These are phyloP conservation scores for Diaporthe destruens DNA, from an alignment of 2,329 filamentous ascomycete genomes.

Conservation along the genomic window DNA sequence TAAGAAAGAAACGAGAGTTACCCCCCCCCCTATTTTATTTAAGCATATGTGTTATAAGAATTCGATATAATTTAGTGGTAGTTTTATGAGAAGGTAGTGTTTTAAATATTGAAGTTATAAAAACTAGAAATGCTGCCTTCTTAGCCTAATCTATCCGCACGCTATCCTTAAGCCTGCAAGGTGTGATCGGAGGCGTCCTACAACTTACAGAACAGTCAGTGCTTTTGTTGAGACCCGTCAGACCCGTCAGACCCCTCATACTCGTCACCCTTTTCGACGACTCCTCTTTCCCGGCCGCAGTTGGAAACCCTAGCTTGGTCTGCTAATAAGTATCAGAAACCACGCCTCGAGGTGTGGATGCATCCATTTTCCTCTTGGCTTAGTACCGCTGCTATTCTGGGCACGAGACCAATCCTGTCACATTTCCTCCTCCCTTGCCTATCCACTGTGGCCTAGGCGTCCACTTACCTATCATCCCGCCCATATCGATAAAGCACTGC, in stretches of 20 bases:
- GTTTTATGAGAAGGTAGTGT: too few relatives aligned
- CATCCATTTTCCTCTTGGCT: too few relatives aligned
- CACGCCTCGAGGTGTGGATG: too few relatives aligned
- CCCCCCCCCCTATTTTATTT: too few relatives aligned
- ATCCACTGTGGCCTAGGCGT: background rate
- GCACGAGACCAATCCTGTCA: constrained; percentile 7
- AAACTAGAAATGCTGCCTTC: too few relatives aligned
- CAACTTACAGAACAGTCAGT: background rate
- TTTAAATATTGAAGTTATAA: too few relatives aligned
- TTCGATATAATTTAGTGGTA: too few relatives aligned
- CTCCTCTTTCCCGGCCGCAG: background rate
- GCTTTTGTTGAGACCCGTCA: constrained; percentile 18
- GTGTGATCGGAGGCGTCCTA: constrained; percentile 28
- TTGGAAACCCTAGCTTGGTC: too few relatives aligned
- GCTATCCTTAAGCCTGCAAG: background rate
- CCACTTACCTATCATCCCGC: constrained; percentile 14
- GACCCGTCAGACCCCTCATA: background rate
- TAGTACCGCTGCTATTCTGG: constrained; percentile 14
- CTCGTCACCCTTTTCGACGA: too few relatives aligned
- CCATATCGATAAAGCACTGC: constrained; percentile 27
- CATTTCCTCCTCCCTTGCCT: constrained; percentile 5
- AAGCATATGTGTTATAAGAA: too few relatives aligned
- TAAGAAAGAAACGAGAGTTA: too few relatives aligned
- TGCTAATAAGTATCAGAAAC: too few relatives aligned
- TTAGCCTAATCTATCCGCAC: background rate